phyloP scores from a whole-genome alignment of 257 asterid species.

The Solanum dulcamara region DNA sequence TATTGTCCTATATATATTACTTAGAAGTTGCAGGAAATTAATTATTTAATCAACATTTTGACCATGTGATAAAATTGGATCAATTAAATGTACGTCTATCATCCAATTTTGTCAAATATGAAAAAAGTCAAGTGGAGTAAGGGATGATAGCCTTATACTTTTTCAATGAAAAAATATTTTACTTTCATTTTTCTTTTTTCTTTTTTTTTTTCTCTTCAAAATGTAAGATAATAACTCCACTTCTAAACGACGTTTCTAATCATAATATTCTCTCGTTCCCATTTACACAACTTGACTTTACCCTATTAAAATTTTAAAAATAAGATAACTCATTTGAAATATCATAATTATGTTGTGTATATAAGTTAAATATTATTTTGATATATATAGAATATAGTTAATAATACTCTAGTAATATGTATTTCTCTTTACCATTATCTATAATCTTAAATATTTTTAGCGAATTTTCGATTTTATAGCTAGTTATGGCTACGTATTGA shows the following conservation, averaged over 20 bases:
- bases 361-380: too few species aligned
- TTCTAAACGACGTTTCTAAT: neutral
- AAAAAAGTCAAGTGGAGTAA: neutral
- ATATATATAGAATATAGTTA: too few species aligned
- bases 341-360: too few species aligned
- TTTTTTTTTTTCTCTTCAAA: neutral
- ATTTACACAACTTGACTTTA: neutral
- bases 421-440: too few species aligned
- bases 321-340: neutral
- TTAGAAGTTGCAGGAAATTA: neutral
- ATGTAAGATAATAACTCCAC: neutral
- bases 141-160: neutral
- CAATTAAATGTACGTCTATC: neutral
- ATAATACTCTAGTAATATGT: too few species aligned
- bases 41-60: neutral
- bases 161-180: neutral
- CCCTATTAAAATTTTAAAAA: accelerated
- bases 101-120: neutral
- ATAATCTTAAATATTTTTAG: too few species aligned
- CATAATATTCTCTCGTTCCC: neutral
- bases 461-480: accelerated
- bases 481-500: too few species aligned
- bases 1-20: neutral
- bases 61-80: neutral
- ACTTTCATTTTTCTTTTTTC: neutral